phyloP scores from a whole-genome alignment of 2,329 filamentous ascomycete species.

The Exophiala oligosperma region DNA sequence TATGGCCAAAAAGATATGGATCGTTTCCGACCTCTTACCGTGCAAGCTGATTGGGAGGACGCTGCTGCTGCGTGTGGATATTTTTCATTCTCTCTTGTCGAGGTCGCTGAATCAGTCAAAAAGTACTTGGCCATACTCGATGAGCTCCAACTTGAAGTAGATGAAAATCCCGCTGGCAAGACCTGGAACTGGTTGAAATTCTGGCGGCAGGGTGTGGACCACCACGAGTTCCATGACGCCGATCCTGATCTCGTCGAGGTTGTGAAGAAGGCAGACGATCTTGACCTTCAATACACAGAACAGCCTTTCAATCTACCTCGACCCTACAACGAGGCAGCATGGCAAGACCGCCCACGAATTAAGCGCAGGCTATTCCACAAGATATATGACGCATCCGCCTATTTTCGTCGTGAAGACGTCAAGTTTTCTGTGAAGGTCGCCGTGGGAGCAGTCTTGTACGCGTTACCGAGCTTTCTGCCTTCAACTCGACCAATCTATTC shows the following conservation, averaged over 20 bases:
- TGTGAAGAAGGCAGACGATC: conserved; percentile 13
- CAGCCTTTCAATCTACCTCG: conserved; percentile 11
- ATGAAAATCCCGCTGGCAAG: conserved; percentile 60
- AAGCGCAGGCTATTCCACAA: conserved; percentile 32
- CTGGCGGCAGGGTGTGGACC: conserved; percentile 53
- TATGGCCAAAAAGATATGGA: conserved; percentile 78
- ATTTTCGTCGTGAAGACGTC: conserved; percentile 65
- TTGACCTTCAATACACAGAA: conserved; percentile 25
- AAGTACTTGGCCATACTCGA: conserved; percentile 81
- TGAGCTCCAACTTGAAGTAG: conserved; percentile 70
- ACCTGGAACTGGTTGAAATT: conserved; percentile 86
- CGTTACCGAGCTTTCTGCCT: conserved; percentile 81
- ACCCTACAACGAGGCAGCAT: conserved; percentile 4
- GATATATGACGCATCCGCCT: conserved; percentile 55
- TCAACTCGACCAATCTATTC: conserved; percentile 76
- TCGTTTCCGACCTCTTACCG: conserved; percentile 66
- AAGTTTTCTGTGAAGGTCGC: conserved; percentile 91
- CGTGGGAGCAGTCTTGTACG: conserved; percentile 83
- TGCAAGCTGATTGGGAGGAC: conserved; percentile 93
- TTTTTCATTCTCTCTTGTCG: conserved; percentile 87
- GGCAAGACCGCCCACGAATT: conserved; percentile 16
- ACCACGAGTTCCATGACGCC: conserved; percentile 31
- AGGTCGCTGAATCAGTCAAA: conserved; percentile 87
- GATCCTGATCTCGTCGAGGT: conserved; percentile 17
- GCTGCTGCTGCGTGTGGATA: conserved; percentile 97